Base-by-base conservation (phyloP, 441 rosid genomes). In the Manihot esculenta region DNA sequence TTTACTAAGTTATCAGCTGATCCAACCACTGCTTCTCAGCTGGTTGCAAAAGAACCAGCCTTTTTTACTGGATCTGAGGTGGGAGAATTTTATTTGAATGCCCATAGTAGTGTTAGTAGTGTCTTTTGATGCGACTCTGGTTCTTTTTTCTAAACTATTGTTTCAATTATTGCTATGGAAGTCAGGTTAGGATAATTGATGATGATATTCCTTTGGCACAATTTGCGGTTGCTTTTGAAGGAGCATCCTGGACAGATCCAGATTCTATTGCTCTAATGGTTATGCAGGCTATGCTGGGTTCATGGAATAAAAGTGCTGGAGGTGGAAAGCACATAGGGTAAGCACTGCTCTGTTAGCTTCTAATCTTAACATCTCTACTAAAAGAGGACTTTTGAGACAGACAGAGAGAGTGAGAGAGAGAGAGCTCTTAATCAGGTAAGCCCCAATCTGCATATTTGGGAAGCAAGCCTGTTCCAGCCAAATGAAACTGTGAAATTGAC, bases 251-350 rank as follows among this genome's bases (percentile, higher is more conserved):
- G 99, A 89, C 93, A 10, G 99, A 96, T 78, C 98, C 99, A 71
- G 99, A 96, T 85, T 91, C 98, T 51, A 81, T 91, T 74, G 85
- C 96, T 49, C 81, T 96, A 66, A 93, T 96, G 99, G 97, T 96
- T 69, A 89, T 96, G 94, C 99, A 96, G 75, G 86, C 94, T 15
- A 90, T 96, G 97, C 76, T 96, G 81, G 99, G 99, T 72, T 93
- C 99, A 24, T 93, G 97, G 97, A 93, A 83, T 80, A 93, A 91
- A 78, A 85, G 60, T 75, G 84, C 89, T 21, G 91, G 91, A 47
- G 97, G 97, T 61, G 99, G 99, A 79, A 96, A 93, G 77, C 99
- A 96, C 84, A 88, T 90, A 97, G 99, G 99, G 99, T 96, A 74
- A 85, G 87, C 70, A 68, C 50, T 18, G 0, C 27, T 20, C 60